Evolutionary conservation across 495 filamentous ascomycete species (phyloP).

Genomic region (Trichodelitschia bisporula): DNA sequence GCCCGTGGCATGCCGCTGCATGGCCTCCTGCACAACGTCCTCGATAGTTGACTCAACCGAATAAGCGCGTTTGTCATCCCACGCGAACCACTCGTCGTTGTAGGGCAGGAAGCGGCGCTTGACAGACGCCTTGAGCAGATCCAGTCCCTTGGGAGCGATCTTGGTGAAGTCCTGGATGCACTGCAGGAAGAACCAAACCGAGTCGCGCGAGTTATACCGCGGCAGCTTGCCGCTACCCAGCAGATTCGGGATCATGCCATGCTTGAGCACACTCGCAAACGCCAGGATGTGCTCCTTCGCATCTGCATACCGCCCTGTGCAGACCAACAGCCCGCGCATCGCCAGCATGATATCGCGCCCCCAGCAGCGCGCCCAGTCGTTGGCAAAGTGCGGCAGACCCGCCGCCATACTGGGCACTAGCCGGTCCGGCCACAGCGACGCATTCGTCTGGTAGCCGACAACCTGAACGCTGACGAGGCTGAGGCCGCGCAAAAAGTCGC

Average conservation of each 20-base stretch:
- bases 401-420: constrained; percentile 72
- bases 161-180: constrained; percentile 79
- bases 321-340: constrained; percentile 66
- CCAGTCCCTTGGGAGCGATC: constrained; percentile 55
- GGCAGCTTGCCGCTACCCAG: constrained; percentile 67
- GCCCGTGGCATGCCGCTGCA: constrained; percentile 74
- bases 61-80: constrained; percentile 65
- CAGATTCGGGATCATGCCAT: constrained; percentile 96
- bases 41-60: constrained; percentile 54
- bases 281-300: constrained; percentile 85
- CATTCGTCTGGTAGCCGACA: constrained; percentile 68
- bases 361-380: constrained; percentile 91
- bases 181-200: constrained; percentile 93
- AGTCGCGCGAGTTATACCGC: constrained; percentile 90
- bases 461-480: constrained; percentile 78
- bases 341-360: constrained; percentile 95
- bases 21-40: constrained; percentile 77
- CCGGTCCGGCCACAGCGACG: constrained; percentile 69
- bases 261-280: constrained; percentile 90
- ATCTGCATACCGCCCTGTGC: constrained; percentile 66
- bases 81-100: constrained; percentile 75
- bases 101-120: constrained; percentile 81
- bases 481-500: constrained; percentile 64
- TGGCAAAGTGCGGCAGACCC: constrained; percentile 83
- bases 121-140: constrained; percentile 51